phyloP scores from a whole-genome alignment of 2,329 filamentous ascomycete genomes.

The Xylariaceae sp. region DNA sequence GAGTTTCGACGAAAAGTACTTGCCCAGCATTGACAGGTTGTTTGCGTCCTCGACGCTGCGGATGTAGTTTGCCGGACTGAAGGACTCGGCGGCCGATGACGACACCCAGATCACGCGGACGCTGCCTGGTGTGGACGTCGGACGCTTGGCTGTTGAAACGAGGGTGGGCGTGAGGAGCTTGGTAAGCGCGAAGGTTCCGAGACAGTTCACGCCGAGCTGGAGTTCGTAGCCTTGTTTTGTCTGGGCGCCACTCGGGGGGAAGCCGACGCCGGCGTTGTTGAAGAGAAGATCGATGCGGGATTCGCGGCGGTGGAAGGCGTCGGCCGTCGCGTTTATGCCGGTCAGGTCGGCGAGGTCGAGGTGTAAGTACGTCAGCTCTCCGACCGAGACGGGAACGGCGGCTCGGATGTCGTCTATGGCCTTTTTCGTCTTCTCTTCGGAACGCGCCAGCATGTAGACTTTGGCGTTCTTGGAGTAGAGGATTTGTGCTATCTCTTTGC shows the following conservation, averaged over 20 bases:
- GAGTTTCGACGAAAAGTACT: conserved; percentile 20
- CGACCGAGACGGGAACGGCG: conserved; percentile 12
- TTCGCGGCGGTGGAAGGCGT: conserved; percentile 47
- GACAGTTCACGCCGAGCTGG: conserved; percentile 24
- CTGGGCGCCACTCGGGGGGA: conserved; percentile 32
- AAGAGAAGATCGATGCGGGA: conserved; percentile 51
- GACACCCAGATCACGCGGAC: conserved; percentile 23
- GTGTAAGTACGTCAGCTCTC: conserved; percentile 27
- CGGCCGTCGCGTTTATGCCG: conserved; percentile 37
- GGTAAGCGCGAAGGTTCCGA: conserved; percentile 23
- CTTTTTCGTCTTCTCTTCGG: conserved; percentile 12
- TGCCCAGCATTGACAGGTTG: conserved; percentile 7
- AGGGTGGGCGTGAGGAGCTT: conserved; percentile 19
- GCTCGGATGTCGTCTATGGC: conserved; percentile 12
- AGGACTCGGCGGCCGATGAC: conserved; percentile 9
- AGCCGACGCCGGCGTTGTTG: conserved; percentile 47
- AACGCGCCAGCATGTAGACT: conserved; percentile 44
- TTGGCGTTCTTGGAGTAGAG: conserved; percentile 45
- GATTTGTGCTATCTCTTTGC: conserved; percentile 42
- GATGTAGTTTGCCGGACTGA: conserved; percentile 14
- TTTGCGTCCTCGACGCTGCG: conserved; percentile 19
- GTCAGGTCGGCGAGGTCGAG: conserved; percentile 22
- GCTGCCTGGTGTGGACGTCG: conserved; percentile 5
- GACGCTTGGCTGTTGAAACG: conserved; percentile 7
- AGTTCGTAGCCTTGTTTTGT: conserved; percentile 28